Conservation (phyloP, 345 rosid species). For the Populus alba region DNA sequence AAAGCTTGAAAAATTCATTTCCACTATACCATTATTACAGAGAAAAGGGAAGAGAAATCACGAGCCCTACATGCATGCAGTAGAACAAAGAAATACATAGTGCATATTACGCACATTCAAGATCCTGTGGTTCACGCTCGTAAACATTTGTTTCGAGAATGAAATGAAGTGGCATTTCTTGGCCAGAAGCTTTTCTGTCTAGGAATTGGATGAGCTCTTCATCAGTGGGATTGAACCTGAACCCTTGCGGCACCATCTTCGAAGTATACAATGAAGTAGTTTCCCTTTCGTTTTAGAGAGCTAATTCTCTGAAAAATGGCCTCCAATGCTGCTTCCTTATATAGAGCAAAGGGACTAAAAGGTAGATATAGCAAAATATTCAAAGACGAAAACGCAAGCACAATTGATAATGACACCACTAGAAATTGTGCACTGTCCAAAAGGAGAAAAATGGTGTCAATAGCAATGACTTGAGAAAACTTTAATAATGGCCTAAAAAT, state of each 20-base stretch:
- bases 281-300: background rate
- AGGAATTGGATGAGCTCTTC: too few relatives aligned
- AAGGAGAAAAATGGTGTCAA: background rate
- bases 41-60: too few relatives aligned
- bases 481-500: background rate
- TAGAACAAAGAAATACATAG: too few relatives aligned
- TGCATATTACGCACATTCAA: too few relatives aligned
- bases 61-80: too few relatives aligned
- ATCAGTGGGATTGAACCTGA: too few relatives aligned
- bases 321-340: background rate
- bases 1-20: background rate
- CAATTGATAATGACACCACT: background rate
- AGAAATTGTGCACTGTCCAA: too few relatives aligned
- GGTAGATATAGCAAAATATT: too few relatives aligned
- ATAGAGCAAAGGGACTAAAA: background rate
- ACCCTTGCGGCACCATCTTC: constrained; percentile 24
- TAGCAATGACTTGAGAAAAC: background rate
- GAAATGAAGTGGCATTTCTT: too few relatives aligned
- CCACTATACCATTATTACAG: background rate
- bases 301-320: background rate
- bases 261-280: background rate
- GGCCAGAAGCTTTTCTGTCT: too few relatives aligned
- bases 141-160: too few relatives aligned
- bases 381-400: background rate
- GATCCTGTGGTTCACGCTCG: too few relatives aligned